A percentile compares a stretch with the other conserved stretches of the same genome.
Conservation (phyloP, 2,329 filamentous ascomycete species). For the Metarhizium guizhouense region DNA sequence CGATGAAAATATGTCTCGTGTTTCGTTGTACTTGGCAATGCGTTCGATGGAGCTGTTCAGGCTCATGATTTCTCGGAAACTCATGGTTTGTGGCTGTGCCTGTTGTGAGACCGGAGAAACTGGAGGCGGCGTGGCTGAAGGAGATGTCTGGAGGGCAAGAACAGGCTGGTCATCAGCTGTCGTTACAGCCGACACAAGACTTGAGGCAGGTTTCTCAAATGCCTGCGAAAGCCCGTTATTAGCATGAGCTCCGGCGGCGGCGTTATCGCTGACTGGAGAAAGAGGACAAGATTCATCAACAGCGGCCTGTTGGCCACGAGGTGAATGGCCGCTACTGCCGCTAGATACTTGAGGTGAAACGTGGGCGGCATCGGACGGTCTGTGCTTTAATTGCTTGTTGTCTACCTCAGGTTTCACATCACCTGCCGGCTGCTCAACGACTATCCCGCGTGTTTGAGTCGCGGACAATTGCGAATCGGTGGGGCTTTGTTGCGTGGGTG, state of each 20-base stretch:
- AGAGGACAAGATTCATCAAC: slow-evolving; percentile 35
- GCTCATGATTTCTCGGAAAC: slow-evolving; percentile 70
- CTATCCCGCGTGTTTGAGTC: not conserved
- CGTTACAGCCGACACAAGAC: slow-evolving; percentile 25
- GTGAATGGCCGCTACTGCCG: not conserved
- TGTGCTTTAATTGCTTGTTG: not conserved
- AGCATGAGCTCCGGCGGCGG: slow-evolving; percentile 13
- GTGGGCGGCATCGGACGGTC: not conserved
- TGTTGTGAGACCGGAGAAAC: slow-evolving; percentile 6
- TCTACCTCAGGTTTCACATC: not conserved
- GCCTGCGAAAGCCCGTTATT: slow-evolving; percentile 27
- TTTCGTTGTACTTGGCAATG: slow-evolving; percentile 64
- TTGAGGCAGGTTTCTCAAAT: slow-evolving; percentile 24
- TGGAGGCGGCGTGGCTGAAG: slow-evolving; percentile 7
- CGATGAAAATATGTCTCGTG: slow-evolving; percentile 58
- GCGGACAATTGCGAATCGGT: not conserved
- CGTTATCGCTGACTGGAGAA: slow-evolving; percentile 27
- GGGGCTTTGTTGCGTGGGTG: not conserved
- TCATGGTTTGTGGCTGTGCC: slow-evolving; percentile 29
- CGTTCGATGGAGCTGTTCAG: slow-evolving; percentile 58
- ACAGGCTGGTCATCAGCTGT: slow-evolving; percentile 31
- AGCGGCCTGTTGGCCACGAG: slow-evolving; percentile 6
- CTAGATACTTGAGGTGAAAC: not conserved
- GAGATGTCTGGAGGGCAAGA: slow-evolving; percentile 3
- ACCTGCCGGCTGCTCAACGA: not conserved